Base-by-base conservation (phyloP, 495 filamentous ascomycete genomes). In the Penicillium canescens region DNA sequence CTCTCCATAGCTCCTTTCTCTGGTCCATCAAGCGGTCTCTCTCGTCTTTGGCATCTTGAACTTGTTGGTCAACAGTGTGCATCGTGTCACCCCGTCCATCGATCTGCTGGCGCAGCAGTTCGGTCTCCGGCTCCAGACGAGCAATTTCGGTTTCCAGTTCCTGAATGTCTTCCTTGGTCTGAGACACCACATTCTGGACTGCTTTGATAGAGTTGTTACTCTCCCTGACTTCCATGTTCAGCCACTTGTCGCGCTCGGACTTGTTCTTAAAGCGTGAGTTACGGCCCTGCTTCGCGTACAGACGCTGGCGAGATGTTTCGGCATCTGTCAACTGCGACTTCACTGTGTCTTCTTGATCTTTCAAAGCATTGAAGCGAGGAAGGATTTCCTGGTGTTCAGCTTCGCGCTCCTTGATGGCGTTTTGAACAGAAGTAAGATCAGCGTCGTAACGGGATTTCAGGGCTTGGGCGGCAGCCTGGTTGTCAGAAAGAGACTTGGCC, bases 241-340 rank as follows among this genome's bases (percentile, higher is more conserved):
- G 76, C 78, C 81, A 96, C 36, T 82, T 82, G 63, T 99, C 95
- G 3, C 94, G 86, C 61, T 97, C 91, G 3, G 80, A 82, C 70
- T 96, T 96, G 62, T 81, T 93, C 63, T 82, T 88, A 73, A 96
- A 98, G 50, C 89, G 87, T 28, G 86, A 85, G 64, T 88, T 91
- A n/a, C 92, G 86, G 36, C 90, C 89, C 70, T 98, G 95, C 69
- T 99, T 99, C 43, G 89, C 90, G 60, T 96, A 92, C 13, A 99
- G 78, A 23, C 92, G 85, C 59, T 88, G 87, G 37, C 91, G 78
- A 1, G 78, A 81, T 7, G 85, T 86, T 65, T 94, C 88, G 5
- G 90, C 90, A 35, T 87, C 79, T 16, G 87, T 86, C 4, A 97
- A 78, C 41, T 88, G 81, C 28, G 85, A 68, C 59, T 83, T 87